phyloP scores from a whole-genome alignment of 1,139 yeast species.

The Sugiyamaella paludigena region DNA sequence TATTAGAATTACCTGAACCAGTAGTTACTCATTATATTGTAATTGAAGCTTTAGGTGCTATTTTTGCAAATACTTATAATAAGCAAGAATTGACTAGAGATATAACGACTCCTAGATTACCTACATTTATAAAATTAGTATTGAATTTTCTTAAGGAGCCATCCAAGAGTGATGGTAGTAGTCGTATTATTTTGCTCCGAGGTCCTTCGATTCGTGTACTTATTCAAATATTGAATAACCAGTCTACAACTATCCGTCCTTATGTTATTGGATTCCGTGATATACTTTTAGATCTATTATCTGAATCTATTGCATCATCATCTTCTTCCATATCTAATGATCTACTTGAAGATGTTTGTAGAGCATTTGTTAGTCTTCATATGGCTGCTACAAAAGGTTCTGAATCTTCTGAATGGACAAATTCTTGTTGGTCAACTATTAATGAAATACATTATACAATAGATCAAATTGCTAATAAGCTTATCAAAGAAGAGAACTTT shows the following conservation, averaged over 20 bases:
- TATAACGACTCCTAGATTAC: slow-evolving; percentile 73
- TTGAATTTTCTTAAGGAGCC: slow-evolving; percentile 40
- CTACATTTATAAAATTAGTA: slow-evolving; percentile 30
- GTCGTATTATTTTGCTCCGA: slow-evolving; percentile 34
- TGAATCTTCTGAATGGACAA: slow-evolving; percentile 40
- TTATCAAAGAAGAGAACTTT: slow-evolving; percentile 27
- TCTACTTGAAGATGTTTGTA: slow-evolving; percentile 47
- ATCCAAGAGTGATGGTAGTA: not conserved
- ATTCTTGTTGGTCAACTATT: slow-evolving; percentile 24
- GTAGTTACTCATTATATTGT: slow-evolving; percentile 49
- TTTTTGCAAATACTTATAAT: slow-evolving; percentile 63
- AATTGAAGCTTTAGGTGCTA: slow-evolving; percentile 47
- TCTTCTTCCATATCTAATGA: slow-evolving; percentile 39
- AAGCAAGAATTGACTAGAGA: slow-evolving; percentile 86
- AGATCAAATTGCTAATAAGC: slow-evolving; percentile 16
- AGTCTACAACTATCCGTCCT: slow-evolving; percentile 82
- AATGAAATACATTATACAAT: slow-evolving; percentile 29
- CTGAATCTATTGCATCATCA: slow-evolving; percentile 15
- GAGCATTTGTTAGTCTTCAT: slow-evolving; percentile 61
- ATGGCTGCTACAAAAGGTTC: slow-evolving; percentile 51
- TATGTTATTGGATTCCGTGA: slow-evolving; percentile 60
- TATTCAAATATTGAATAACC: slow-evolving; percentile 49
- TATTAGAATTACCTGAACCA: slow-evolving; percentile 52
- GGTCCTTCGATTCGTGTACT: slow-evolving; percentile 49
- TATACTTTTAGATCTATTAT: slow-evolving; percentile 39